phyloP scores from a whole-genome alignment of 2,329 filamentous ascomycete genomes.

The Peltaster fructicola region DNA sequence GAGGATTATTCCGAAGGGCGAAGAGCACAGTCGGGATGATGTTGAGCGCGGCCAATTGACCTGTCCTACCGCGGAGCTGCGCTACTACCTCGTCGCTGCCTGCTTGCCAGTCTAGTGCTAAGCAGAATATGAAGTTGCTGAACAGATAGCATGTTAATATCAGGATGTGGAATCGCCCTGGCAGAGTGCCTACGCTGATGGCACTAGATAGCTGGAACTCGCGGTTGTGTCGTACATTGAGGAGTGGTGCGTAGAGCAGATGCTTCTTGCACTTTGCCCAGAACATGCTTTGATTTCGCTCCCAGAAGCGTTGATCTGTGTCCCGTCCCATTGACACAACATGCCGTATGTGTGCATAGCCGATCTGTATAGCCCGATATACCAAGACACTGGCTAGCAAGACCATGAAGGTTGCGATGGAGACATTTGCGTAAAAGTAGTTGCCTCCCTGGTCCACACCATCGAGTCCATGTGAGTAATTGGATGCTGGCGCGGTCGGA shows the following conservation, averaged over 20 bases:
- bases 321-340: conserved; percentile 26
- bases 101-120: conserved; percentile 42
- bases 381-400: conserved; percentile 21
- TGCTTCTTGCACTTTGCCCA: conserved; percentile 47
- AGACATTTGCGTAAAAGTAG: conserved; percentile 28
- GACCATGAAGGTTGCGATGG: conserved; percentile 21
- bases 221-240: conserved; percentile 58
- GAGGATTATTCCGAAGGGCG: conserved; percentile 80
- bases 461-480: conserved; percentile 23
- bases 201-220: conserved; percentile 52
- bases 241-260: conserved; percentile 52
- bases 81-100: conserved; percentile 44
- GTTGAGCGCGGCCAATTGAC: conserved; percentile 70
- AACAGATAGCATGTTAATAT: conserved; percentile 50
- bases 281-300: conserved; percentile 24
- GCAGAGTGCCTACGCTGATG: conserved; percentile 61
- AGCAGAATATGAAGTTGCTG: conserved; percentile 62
- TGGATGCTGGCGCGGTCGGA: background rate
- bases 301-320: conserved; percentile 28
- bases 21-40: conserved; percentile 83
- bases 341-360: conserved; percentile 27
- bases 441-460: conserved; percentile 32
- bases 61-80: conserved; percentile 70
- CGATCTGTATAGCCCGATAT: conserved; percentile 25
- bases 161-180: conserved; percentile 58